Evolutionary conservation across 2,329 filamentous ascomycete species (phyloP).

Genomic region (Trichoderma asperellum): DNA sequence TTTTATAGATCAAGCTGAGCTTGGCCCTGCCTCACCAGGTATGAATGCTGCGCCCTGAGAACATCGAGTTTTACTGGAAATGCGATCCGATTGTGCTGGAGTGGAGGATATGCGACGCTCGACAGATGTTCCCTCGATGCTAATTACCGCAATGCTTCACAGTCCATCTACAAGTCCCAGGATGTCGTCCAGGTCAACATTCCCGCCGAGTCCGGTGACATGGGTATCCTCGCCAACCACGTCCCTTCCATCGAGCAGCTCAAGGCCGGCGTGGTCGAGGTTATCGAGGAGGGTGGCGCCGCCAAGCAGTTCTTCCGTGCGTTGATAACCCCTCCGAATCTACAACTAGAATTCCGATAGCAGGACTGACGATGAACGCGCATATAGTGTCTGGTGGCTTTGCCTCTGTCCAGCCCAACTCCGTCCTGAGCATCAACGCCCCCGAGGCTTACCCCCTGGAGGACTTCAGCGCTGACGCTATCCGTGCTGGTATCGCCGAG

Average conservation of each 20-base stretch:
- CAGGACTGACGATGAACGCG: neutral
- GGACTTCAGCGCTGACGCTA: constrained; percentile 91
- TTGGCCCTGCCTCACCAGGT: constrained; percentile 98
- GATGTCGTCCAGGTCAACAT: constrained; percentile 95
- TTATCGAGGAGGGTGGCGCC: constrained; percentile 88
- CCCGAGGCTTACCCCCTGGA: constrained; percentile 93
- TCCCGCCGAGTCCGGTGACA: constrained; percentile 95
- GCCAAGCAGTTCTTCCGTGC: constrained; percentile 98
- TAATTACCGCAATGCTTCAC: constrained; percentile 55
- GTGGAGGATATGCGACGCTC: constrained; percentile 36
- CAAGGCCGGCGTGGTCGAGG: constrained; percentile 92
- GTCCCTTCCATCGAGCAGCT: constrained; percentile 98
- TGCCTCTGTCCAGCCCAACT: constrained; percentile 94
- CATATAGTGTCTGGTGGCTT: constrained; percentile 88
- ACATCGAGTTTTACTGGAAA: constrained; percentile 33
- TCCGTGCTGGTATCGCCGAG: constrained; percentile 88
- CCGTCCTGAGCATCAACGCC: constrained; percentile 94
- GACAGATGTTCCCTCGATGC: constrained; percentile 38
- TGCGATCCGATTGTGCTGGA: constrained; percentile 38
- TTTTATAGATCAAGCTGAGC: constrained; percentile 85
- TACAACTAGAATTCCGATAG: constrained; percentile 13
- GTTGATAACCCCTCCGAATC: constrained; percentile 46
- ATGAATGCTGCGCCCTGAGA: constrained; percentile 49
- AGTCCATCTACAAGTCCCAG: constrained; percentile 72
- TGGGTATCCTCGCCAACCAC: constrained; percentile 99